Percentiles rank a stretch among this genome's conserved stretches.
Conservation (phyloP, 768 basidiomycete species). For the Amanita molliuscula region DNA sequence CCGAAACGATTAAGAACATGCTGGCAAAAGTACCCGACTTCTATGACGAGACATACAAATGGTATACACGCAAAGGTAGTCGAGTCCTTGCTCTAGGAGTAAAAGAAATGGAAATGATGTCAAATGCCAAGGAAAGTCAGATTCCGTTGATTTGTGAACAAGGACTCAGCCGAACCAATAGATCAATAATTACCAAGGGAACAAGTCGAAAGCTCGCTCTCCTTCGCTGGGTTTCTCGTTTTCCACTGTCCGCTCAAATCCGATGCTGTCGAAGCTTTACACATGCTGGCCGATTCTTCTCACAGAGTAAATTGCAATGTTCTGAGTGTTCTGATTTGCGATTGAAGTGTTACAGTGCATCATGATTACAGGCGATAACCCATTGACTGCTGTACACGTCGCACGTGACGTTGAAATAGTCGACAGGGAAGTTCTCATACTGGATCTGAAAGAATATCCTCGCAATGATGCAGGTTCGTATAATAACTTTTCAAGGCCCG, state of each 20-base stretch:
- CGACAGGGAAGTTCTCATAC: constrained; percentile 87
- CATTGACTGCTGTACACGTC: constrained; percentile 92
- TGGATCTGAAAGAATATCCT: constrained; percentile 82
- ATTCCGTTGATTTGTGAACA: background rate
- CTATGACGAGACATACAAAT: constrained; percentile 94
- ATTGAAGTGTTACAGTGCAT: constrained; percentile 52
- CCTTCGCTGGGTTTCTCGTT: constrained; percentile 93
- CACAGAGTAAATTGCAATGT: constrained; percentile 63
- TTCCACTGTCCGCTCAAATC: constrained; percentile 97
- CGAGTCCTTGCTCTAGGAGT: constrained; percentile 87
- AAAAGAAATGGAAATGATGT: constrained; percentile 70
- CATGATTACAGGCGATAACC: constrained; percentile 99
- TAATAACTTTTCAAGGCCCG: background rate
- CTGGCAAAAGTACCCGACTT: constrained; percentile 56
- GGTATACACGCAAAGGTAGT: constrained; percentile 87
- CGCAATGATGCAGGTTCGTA: constrained; percentile 53
- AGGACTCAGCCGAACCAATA: constrained; percentile 17
- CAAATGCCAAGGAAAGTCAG: constrained; percentile 55
- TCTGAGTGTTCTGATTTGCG: background rate
- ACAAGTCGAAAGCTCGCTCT: constrained; percentile 65
- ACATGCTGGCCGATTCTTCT: constrained; percentile 92
- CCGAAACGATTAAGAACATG: constrained; percentile 93
- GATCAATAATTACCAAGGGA: constrained; percentile 89
- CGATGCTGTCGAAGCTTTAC: constrained; percentile 84
- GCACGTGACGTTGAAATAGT: constrained; percentile 96